phyloP scores from a whole-genome alignment of 345 rosid species.

The Pistacia vera region DNA sequence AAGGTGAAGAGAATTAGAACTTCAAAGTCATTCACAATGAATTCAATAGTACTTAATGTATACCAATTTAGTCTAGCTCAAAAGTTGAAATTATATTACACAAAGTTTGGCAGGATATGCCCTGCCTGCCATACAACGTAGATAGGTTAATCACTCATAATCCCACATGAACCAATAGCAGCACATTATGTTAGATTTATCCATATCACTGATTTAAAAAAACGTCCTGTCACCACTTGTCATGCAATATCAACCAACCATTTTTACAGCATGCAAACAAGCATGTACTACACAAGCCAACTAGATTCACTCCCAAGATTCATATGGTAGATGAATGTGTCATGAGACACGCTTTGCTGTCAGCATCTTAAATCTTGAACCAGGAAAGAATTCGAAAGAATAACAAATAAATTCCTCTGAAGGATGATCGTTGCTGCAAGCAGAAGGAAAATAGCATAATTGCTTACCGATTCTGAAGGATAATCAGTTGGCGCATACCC shows the following conservation, averaged over 20 bases:
- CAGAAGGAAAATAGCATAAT: conserved; percentile 6
- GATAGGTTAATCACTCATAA: background rate
- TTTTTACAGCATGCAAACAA: background rate
- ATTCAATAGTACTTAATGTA: background rate
- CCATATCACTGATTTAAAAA: background rate
- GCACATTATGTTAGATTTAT: background rate
- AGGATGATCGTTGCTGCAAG: background rate
- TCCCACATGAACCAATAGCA: background rate
- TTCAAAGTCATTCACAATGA: background rate
- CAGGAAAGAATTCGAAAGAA: background rate
- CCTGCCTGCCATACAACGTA: background rate
- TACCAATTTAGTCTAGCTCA: background rate
- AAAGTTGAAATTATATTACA: background rate
- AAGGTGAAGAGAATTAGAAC: background rate
- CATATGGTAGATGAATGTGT: background rate
- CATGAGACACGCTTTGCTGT: background rate
- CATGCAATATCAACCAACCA: background rate
- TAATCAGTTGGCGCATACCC: conserved; percentile 94
- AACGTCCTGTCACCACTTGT: background rate
- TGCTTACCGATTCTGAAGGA: conserved; percentile 89
- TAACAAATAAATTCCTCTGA: conserved; percentile 3
- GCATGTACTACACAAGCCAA: background rate
- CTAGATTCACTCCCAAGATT: background rate
- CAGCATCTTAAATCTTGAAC: background rate
- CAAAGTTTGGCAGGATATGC: background rate